Evolutionary conservation across 345 rosid genomes (phyloP).

Genomic region (Salix purpurea): DNA sequence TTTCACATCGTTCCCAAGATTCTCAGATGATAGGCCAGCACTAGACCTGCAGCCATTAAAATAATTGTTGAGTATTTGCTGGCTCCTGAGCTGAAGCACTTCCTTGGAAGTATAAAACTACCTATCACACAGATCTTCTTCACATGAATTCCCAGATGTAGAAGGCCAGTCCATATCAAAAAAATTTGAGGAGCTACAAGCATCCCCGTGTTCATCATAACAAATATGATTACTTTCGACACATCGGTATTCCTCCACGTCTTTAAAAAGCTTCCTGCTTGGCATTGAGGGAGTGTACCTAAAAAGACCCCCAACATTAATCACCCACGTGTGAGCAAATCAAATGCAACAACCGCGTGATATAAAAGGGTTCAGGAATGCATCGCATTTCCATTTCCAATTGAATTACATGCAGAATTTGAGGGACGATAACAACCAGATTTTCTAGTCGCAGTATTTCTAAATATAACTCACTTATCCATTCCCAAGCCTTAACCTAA

Average conservation of each 20-base stretch:
- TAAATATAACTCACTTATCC: not conserved
- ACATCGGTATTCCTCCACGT: slow-evolving; percentile 33
- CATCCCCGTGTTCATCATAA: slow-evolving; percentile 46
- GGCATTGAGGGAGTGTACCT: slow-evolving; percentile 43
- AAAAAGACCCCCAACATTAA: slow-evolving; percentile 20
- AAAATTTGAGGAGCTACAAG: slow-evolving; percentile 59
- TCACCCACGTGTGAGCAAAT: not conserved
- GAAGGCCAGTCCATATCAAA: slow-evolving; percentile 81
- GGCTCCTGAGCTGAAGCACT: not conserved
- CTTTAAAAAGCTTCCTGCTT: slow-evolving; percentile 33
- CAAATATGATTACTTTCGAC: slow-evolving; percentile 45
- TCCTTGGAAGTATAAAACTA: slow-evolving; percentile 16
- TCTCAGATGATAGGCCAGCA: slow-evolving; percentile 50
- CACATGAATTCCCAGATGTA: slow-evolving; percentile 86
- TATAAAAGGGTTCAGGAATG: not conserved
- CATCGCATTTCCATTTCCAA: not conserved
- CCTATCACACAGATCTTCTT: slow-evolving; percentile 72
- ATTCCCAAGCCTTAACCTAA: not conserved
- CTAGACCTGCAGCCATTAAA: slow-evolving; percentile 46
- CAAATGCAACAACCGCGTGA: not conserved
- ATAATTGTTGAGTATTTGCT: not conserved
- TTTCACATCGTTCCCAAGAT: slow-evolving; percentile 39
- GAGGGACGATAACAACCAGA: not conserved
- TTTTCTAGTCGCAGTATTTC: not conserved
- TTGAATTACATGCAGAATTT: not conserved